Percentiles rank a stretch among this genome's conserved stretches.
Evolutionary conservation across 345 rosid species (phyloP).

Genomic region (Aurinia saxatilis): DNA sequence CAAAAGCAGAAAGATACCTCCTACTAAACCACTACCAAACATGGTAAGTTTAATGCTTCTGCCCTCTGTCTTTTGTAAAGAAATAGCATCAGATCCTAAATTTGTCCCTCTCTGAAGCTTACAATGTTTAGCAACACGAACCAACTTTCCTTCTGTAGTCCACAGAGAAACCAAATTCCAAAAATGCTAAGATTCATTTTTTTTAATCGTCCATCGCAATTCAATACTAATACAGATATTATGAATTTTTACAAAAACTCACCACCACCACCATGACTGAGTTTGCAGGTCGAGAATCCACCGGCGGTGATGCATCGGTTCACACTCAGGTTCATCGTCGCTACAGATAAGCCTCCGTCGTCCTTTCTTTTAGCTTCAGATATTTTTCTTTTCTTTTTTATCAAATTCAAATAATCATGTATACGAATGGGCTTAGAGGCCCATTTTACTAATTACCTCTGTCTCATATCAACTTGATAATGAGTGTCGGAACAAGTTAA

Average conservation of each 20-base stretch:
- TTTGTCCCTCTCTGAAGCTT: slow-evolving; percentile 5
- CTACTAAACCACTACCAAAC: slow-evolving; percentile 20
- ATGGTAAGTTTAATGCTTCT: slow-evolving; percentile 10
- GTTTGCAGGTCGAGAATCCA: slow-evolving; percentile 8
- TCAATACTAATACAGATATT: not conserved
- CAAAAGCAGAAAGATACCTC: slow-evolving; percentile 18
- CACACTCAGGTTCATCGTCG: slow-evolving; percentile 18
- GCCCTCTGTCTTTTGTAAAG: slow-evolving; percentile 2
- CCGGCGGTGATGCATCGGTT: slow-evolving; percentile 22
- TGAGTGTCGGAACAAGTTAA: too few species aligned
- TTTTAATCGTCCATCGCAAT: not conserved
- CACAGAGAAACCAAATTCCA: not conserved
- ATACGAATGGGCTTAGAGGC: not conserved
- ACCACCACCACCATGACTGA: not conserved
- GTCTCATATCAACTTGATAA: too few species aligned
- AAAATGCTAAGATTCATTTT: not conserved
- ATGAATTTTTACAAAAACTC: not conserved
- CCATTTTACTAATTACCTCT: not conserved
- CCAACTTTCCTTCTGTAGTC: slow-evolving; percentile 4
- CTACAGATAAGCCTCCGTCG: slow-evolving; percentile 9
- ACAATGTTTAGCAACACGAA: slow-evolving; percentile 15
- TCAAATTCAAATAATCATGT: too few species aligned
- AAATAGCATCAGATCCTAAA: slow-evolving; percentile 7
- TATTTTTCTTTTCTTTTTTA: not conserved
- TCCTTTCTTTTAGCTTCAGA: slow-evolving; percentile 9